phyloP scores from a whole-genome alignment of 192 early-diverging fungal species.

The Backusella liffmaniae region DNA sequence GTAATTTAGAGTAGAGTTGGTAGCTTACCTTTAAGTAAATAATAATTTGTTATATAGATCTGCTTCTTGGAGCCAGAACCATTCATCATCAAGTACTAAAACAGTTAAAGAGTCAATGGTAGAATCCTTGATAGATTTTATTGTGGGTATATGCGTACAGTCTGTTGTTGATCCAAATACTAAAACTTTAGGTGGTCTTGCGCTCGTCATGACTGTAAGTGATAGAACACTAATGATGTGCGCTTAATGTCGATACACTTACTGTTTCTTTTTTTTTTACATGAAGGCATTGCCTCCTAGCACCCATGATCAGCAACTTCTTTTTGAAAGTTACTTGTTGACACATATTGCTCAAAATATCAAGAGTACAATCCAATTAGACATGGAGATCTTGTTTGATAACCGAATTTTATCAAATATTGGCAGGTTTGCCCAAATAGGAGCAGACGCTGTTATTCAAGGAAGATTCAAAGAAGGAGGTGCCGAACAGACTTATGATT shows the following conservation, averaged over 20 bases:
- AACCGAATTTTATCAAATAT: conserved; percentile 39
- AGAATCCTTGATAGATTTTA: conserved; percentile 48
- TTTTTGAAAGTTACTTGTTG: conserved; percentile 48
- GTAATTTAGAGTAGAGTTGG: neutral
- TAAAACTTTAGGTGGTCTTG: conserved; percentile 43
- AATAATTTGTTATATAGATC: conserved; percentile 12
- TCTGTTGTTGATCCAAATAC: conserved; percentile 47
- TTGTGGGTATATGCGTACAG: conserved; percentile 53
- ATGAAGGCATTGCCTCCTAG: conserved; percentile 36
- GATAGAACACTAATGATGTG: neutral
- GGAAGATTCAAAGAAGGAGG: conserved; percentile 46
- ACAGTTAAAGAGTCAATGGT: conserved; percentile 31
- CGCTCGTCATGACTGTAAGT: conserved; percentile 47
- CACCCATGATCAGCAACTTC: conserved; percentile 33
- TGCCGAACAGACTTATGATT: conserved; percentile 43
- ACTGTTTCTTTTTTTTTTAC: neutral
- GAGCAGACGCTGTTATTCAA: conserved; percentile 50
- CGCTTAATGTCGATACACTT: neutral
- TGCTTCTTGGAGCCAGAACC: conserved; percentile 12
- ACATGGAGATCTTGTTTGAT: conserved; percentile 38
- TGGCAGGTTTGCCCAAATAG: conserved; percentile 40
- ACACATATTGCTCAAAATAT: conserved; percentile 40
- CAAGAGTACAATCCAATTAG: conserved; percentile 43
- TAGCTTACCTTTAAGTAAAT: neutral
- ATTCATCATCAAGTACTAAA: neutral